Conservation (phyloP, 805 yeast genomes). For the Cyberlindnera petersonii region DNA sequence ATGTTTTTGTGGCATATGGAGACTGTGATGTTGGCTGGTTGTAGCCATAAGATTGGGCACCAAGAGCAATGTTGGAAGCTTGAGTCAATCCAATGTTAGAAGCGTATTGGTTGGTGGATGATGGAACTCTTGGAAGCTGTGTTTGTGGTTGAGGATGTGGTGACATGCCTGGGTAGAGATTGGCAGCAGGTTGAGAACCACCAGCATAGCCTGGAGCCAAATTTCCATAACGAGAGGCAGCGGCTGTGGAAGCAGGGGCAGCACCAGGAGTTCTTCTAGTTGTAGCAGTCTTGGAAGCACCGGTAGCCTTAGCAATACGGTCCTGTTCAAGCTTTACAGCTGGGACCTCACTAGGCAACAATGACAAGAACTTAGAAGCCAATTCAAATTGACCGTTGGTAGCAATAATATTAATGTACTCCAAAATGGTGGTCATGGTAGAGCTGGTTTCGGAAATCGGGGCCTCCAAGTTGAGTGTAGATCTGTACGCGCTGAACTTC, state of each 20-base stretch:
- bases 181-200: slow-evolving; percentile 12
- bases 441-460: slow-evolving; percentile 27
- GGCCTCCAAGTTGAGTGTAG: slow-evolving; percentile 37
- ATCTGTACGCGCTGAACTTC: slow-evolving; percentile 72
- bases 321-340: slow-evolving; percentile 73
- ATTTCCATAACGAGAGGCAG: slow-evolving; percentile 19
- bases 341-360: slow-evolving; percentile 71
- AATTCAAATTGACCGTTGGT: slow-evolving; percentile 80
- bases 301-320: slow-evolving; percentile 68
- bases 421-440: slow-evolving; percentile 55
- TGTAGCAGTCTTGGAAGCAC: slow-evolving; percentile 27
- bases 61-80: slow-evolving; percentile 10
- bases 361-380: slow-evolving; percentile 64
- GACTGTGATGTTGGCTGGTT: slow-evolving; percentile 10
- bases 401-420: slow-evolving; percentile 76
- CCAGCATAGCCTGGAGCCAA: slow-evolving; percentile 8
- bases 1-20: slow-evolving; percentile 12
- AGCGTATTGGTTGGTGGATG: slow-evolving; percentile 19
- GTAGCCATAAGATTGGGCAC: slow-evolving; percentile 16
- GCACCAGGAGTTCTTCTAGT: slow-evolving; percentile 16
- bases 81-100: slow-evolving; percentile 12
- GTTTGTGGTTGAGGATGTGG: slow-evolving; percentile 9
- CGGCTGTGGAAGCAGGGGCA: slow-evolving; percentile 9
- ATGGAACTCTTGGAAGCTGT: slow-evolving; percentile 11
- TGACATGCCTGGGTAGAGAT: slow-evolving; percentile 4